A percentile compares a stretch with the other conserved stretches of the same genome.
phyloP scores from a whole-genome alignment of 2,329 filamentous ascomycete genomes.

The Hypomyces perniciosus region DNA sequence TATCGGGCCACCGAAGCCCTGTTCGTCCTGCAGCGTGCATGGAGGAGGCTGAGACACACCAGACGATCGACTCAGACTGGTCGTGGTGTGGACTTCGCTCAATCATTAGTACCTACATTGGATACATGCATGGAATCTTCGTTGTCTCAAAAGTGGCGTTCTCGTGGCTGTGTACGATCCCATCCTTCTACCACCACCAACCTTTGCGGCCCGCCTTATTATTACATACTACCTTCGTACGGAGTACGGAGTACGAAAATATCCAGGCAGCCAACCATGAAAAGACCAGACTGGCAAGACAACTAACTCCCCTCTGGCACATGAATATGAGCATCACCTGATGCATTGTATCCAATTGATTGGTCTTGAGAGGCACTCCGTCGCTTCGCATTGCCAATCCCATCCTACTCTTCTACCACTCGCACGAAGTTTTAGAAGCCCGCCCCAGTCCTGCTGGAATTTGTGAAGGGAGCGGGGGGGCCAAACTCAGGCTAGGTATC shows the following conservation, averaged over 20 bases:
- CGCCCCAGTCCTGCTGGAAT: no score
- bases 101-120: not conserved
- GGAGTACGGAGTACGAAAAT: no score
- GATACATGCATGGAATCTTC: not conserved
- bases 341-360: not conserved
- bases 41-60: not conserved
- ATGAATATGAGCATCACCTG: not conserved
- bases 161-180: not conserved
- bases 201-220: no score
- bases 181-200: no score
- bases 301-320: not conserved
- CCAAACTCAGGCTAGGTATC: no score
- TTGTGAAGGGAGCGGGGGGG: no score
- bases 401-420: no score
- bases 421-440: no score
- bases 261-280: not conserved
- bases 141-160: no score
- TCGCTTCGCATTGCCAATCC: no score
- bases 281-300: not conserved
- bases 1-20: not conserved
- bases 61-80: not conserved
- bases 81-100: not conserved
- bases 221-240: not conserved
- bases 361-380: no score
- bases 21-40: not conserved